Conservation (phyloP, 192 early-diverging fungal species). For the Neocallimastix lanati region DNA sequence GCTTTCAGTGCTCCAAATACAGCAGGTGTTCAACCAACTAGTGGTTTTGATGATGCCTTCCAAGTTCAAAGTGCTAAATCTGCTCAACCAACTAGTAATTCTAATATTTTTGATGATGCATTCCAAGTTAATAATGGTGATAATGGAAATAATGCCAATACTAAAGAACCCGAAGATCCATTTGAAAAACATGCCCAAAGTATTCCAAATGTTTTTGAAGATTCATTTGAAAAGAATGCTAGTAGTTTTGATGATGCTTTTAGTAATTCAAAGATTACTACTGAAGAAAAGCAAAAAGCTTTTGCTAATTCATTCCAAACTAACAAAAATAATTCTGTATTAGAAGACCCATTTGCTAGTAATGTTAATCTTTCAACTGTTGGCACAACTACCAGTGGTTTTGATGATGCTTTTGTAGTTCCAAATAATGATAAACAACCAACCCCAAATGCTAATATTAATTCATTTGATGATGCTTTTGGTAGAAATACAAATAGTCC, state of each 20-base stretch:
- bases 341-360: not conserved
- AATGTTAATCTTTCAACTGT: not conserved
- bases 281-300: not conserved
- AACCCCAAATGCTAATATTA: not conserved
- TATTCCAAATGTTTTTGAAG: not conserved
- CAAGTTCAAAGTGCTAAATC: not conserved
- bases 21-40: not conserved
- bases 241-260: not conserved
- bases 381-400: not conserved
- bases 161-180: not conserved
- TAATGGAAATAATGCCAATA: not conserved
- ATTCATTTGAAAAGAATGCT: no score
- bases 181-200: not conserved
- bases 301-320: no score
- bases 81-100: not conserved
- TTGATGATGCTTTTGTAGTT: not conserved
- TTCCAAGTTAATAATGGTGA: not conserved
- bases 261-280: not conserved
- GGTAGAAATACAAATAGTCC: not conserved
- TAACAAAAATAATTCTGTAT: not conserved
- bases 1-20: not conserved
- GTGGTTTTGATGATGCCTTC: not conserved
- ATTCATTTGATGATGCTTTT: not conserved
- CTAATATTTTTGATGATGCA: not conserved
- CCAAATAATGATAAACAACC: not conserved